These are phyloP conservation scores for Ophiostoma australiae DNA, from an alignment of 2,329 filamentous ascomycete genomes.

Conservation along the genomic window DNA sequence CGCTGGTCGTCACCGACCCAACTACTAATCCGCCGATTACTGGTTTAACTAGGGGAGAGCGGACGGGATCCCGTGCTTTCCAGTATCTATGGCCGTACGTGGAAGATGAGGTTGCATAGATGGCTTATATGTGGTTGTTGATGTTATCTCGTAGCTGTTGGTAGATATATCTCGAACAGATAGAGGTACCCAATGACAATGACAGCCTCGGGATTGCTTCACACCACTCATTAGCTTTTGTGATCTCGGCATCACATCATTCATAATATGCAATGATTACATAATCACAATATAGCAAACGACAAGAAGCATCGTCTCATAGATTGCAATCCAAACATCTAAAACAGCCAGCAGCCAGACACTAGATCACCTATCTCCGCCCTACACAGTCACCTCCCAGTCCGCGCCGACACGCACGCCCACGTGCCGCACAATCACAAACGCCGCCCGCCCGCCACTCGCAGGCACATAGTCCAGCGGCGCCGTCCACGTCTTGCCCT, in stretches of 20 bases:
- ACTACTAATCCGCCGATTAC: background rate
- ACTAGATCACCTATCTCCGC: background rate
- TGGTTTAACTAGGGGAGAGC: background rate
- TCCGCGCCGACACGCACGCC: conserved; percentile 50
- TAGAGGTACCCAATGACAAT: too few species aligned
- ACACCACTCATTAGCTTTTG: too few species aligned
- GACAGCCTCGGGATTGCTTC: too few species aligned
- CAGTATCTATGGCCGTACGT: too few species aligned
- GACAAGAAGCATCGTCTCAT: background rate
- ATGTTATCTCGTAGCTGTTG: too few species aligned
- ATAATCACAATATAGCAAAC: background rate
- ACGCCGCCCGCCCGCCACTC: conserved; percentile 45
- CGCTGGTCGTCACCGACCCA: background rate
- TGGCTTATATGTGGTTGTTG: too few species aligned
- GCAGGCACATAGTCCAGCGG: conserved; percentile 56
- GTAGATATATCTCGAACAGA: too few species aligned
- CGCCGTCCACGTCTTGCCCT: conserved; percentile 51
- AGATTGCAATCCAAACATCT: background rate
- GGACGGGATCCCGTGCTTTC: background rate
- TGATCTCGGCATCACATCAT: too few species aligned
- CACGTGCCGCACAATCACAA: conserved; percentile 49
- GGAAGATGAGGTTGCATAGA: too few species aligned
- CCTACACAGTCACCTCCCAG: conserved; percentile 40
- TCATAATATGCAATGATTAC: too few species aligned
- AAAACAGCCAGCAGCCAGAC: background rate